phyloP scores from a whole-genome alignment of 176 grass and related monocot genomes.

The Oryza meridionalis region DNA sequence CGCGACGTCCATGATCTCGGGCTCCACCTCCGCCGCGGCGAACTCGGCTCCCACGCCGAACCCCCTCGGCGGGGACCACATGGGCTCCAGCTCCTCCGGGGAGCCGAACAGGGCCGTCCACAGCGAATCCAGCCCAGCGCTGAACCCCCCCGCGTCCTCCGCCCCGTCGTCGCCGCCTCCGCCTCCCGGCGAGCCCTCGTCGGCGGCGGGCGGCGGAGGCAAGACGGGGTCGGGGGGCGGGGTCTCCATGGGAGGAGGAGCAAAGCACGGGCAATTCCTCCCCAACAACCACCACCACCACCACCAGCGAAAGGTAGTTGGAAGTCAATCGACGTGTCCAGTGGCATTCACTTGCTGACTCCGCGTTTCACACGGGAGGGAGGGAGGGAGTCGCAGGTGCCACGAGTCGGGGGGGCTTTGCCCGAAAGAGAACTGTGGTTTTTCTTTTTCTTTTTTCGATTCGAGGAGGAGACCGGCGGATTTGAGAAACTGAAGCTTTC shows the following conservation, averaged over 20 bases:
- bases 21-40: constrained; percentile 31
- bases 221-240: constrained; percentile 42
- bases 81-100: constrained; percentile 49
- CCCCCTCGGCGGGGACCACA: constrained; percentile 51
- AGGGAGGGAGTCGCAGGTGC: too few relatives aligned
- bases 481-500: not conserved
- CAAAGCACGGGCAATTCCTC: not conserved
- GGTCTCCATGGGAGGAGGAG: constrained; percentile 22
- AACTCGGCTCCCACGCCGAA: constrained; percentile 45
- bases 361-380: not conserved
- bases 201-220: not conserved
- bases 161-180: not conserved
- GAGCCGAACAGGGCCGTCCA: constrained; percentile 48
- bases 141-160: not conserved
- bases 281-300: not conserved
- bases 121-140: constrained; percentile 38
- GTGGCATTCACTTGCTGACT: not conserved
- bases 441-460: not conserved
- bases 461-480: not conserved
- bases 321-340: constrained; percentile 17
- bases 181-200: not conserved
- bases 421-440: not conserved
- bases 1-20: constrained; percentile 33
- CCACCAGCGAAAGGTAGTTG: constrained; percentile 3
- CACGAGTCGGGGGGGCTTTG: not conserved